Percentiles rank a stretch among this genome's conserved stretches.
Conservation (phyloP, 345 rosid species). For the Salix koriyanagi region DNA sequence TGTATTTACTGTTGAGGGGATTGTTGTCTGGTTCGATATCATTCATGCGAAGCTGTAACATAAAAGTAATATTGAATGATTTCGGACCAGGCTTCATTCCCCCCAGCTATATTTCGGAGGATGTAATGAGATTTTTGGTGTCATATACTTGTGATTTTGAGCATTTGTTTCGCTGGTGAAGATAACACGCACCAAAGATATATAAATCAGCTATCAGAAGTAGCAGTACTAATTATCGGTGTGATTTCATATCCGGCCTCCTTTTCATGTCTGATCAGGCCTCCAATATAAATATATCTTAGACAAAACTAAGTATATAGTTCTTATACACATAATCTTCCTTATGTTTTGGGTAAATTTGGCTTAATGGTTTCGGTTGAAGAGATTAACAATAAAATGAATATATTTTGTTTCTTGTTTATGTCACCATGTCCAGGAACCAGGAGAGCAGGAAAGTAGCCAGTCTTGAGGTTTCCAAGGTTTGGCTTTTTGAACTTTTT, state of each 20-base stretch:
- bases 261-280: not conserved
- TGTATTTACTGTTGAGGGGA: slow-evolving; percentile 56
- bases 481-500: not conserved
- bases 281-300: not conserved
- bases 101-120: slow-evolving; percentile 40
- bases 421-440: not conserved
- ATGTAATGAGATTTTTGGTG: not conserved
- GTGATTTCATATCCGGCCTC: not conserved
- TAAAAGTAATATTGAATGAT: slow-evolving; percentile 26
- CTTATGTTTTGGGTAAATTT: no score
- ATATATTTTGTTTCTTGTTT: not conserved
- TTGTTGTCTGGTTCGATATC: slow-evolving; percentile 81
- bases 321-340: no score
- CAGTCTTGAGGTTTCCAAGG: not conserved
- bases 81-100: slow-evolving; percentile 99
- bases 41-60: slow-evolving; percentile 21
- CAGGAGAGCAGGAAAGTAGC: not conserved
- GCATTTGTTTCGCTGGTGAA: not conserved
- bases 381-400: no score
- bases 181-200: not conserved
- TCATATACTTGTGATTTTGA: not conserved
- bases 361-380: no score
- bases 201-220: not conserved
- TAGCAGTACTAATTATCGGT: not conserved
- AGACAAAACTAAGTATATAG: not conserved